A percentile compares a stretch with the other conserved stretches of the same genome.
phyloP scores from a whole-genome alignment of 2,329 filamentous ascomycete species.

The Xylogone sp. region DNA sequence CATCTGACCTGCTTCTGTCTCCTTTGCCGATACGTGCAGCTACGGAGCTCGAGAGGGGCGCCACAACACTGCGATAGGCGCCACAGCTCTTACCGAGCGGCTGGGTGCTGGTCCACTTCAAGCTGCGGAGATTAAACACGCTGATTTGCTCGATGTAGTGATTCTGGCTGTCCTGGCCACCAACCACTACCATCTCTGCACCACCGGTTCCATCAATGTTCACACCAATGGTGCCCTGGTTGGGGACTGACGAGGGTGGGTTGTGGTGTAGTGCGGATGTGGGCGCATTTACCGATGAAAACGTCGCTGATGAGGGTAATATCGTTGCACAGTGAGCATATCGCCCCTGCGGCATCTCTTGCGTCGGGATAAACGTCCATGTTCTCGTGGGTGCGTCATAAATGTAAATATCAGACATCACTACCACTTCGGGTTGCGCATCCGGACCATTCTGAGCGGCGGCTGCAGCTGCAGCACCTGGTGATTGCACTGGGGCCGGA shows the following conservation, averaged over 20 bases:
- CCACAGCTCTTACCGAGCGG: conserved; percentile 88
- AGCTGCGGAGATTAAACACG: conserved; percentile 90
- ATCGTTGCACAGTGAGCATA: conserved; percentile 97
- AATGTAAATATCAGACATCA: conserved; percentile 98
- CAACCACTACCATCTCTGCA: conserved; percentile 95
- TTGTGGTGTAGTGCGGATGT: conserved; percentile 88
- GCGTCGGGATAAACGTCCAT: conserved; percentile 81
- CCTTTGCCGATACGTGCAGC: conserved; percentile 63
- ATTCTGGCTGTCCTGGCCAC: conserved; percentile 94
- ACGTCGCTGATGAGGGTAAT: conserved; percentile 80
- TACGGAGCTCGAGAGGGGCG: conserved; percentile 68
- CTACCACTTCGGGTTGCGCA: conserved; percentile 79
- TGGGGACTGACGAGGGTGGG: conserved; percentile 74
- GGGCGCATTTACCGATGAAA: conserved; percentile 79
- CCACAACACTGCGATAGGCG: conserved; percentile 92
- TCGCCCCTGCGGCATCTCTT: conserved; percentile 83
- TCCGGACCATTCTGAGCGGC: conserved; percentile 47
- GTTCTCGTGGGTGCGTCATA: conserved; percentile 79
- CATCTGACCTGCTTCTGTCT: conserved; percentile 34
- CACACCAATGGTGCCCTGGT: conserved; percentile 84
- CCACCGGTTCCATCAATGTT: conserved; percentile 87
- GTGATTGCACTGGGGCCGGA: conserved; percentile 49
- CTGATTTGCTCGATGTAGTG: conserved; percentile 99
- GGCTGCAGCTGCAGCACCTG: conserved; percentile 36
- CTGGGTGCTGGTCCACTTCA: conserved; percentile 93